Evolutionary conservation across 345 rosid genomes (phyloP).

Genomic region (Geranium brycei): DNA sequence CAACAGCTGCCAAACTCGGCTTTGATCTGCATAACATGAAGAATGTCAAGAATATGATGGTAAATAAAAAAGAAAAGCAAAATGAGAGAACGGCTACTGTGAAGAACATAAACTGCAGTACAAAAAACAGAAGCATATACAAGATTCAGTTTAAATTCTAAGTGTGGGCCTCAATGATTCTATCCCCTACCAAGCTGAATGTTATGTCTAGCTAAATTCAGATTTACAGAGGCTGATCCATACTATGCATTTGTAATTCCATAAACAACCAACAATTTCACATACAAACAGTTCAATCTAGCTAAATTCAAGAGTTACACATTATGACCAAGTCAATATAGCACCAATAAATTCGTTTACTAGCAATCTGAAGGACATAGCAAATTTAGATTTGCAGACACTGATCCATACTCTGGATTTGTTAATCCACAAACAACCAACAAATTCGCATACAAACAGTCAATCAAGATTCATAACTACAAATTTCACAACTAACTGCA

Average conservation of each 20-base stretch:
- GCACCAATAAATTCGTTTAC: not conserved
- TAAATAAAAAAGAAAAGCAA: not conserved
- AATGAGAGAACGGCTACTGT: not conserved
- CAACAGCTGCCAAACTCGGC: slow-evolving; percentile 76
- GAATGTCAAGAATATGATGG: not conserved
- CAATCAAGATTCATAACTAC: not conserved
- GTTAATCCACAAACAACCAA: not conserved
- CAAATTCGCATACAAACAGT: too few relatives aligned
- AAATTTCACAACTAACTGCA: not conserved
- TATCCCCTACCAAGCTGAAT: not conserved
- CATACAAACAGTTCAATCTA: too few relatives aligned
- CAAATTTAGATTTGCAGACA: not conserved
- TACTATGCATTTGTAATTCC: too few relatives aligned
- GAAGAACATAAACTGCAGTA: not conserved
- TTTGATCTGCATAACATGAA: slow-evolving; percentile 47
- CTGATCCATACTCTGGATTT: not conserved
- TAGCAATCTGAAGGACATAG: too few relatives aligned
- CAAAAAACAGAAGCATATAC: not conserved
- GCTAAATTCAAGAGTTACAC: too few relatives aligned
- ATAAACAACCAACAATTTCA: too few relatives aligned
- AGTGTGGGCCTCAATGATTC: not conserved
- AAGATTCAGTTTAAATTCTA: not conserved
- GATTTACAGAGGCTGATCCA: not conserved
- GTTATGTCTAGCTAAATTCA: not conserved
- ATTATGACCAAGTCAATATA: not conserved